phyloP scores from a whole-genome alignment of 225 moss, liverwort and hornwort species.

The Climacium dendroides region DNA sequence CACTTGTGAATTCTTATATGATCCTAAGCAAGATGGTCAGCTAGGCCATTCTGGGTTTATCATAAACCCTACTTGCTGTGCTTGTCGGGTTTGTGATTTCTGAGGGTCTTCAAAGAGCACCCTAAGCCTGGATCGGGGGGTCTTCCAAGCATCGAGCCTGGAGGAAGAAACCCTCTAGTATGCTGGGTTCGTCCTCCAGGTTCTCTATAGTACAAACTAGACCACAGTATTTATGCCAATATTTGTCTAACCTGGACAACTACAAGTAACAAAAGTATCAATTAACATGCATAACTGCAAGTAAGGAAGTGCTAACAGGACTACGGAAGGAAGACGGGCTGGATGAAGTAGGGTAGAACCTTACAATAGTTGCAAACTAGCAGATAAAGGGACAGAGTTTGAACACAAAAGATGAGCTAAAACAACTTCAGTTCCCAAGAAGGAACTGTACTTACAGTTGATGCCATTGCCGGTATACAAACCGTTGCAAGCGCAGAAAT shows the following conservation, averaged over 20 bases:
- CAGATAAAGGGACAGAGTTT: neutral
- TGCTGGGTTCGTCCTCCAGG: neutral
- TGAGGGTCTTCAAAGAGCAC: neutral
- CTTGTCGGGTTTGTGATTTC: neutral
- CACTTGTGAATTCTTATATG: neutral
- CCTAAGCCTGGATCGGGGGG: neutral
- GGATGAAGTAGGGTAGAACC: neutral
- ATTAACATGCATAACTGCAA: neutral
- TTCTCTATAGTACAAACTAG: neutral
- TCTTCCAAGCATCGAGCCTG: neutral
- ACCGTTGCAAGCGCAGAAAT: neutral
- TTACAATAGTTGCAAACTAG: neutral
- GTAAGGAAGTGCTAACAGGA: neutral
- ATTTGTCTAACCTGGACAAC: neutral
- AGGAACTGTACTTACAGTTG: neutral
- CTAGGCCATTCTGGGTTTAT: neutral
- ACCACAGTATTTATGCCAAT: neutral
- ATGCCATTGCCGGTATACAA: conserved; percentile 4
- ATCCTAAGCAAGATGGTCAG: neutral
- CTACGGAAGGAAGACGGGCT: neutral
- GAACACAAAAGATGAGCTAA: neutral
- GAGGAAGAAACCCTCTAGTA: neutral
- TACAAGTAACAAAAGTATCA: neutral
- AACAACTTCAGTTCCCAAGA: neutral
- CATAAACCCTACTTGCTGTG: neutral